These are phyloP conservation scores for Globisporangium parvum DNA, from an alignment of 352 stramenopile genomes.

Conservation along the genomic window DNA sequence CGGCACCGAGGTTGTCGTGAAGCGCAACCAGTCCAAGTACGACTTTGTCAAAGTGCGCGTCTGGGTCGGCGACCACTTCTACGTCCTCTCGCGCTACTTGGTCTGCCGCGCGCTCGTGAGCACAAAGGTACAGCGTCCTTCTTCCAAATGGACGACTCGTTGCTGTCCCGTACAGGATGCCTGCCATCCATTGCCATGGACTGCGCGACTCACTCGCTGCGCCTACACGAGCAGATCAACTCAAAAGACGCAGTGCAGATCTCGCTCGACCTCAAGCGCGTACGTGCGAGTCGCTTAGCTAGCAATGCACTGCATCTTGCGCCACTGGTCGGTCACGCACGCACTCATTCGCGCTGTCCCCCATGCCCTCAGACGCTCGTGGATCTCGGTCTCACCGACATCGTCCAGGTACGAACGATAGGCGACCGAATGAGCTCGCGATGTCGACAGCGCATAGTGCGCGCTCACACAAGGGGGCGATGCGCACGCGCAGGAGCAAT, in stretches of 20 bases:
- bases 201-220: not conserved
- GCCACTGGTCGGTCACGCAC: not conserved
- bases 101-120: slow-evolving; percentile 79
- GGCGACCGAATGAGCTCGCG: not conserved
- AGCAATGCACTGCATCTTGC: not conserved
- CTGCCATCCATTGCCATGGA: not conserved
- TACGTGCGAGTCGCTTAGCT: slow-evolving; percentile 15
- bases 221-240: slow-evolving; percentile 48
- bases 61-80: slow-evolving; percentile 87
- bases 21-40: slow-evolving; percentile 87
- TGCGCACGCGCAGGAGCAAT: slow-evolving; percentile 56
- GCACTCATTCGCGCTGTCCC: not conserved
- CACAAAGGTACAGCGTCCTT: slow-evolving; percentile 80
- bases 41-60: slow-evolving; percentile 89
- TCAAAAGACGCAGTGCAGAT: slow-evolving; percentile 84
- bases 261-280: slow-evolving; percentile 83
- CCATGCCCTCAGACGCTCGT: slow-evolving; percentile 60
- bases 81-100: slow-evolving; percentile 84
- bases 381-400: slow-evolving; percentile 79
- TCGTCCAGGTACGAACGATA: slow-evolving; percentile 42
- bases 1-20: slow-evolving; percentile 42
- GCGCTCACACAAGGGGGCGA: not conserved
- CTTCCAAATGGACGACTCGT: too few species aligned
- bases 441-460: not conserved
- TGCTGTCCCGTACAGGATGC: not conserved